Evolutionary conservation across 805 yeast species (phyloP), one percentile per base, ranked within the genome.

Genomic region (Metschnikowia lunata): DNA sequence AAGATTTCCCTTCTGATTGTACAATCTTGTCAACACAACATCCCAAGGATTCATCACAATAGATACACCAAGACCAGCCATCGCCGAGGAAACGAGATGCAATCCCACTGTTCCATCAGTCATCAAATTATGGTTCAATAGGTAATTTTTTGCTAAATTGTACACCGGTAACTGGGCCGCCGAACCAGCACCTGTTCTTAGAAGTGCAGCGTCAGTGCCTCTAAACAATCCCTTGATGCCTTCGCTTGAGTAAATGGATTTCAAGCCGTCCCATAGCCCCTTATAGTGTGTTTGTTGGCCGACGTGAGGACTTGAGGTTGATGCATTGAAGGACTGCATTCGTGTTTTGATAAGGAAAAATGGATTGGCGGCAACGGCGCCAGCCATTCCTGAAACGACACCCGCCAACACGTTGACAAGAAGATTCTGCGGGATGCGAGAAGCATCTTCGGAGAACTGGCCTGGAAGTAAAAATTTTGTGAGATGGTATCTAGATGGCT

Each of bases 41-140:
- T 93, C 99, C 80, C 96, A 89, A 12, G 99, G 98, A 63, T 90
- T 93, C 97, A 93, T 91, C 29, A 88, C 96, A 15, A 90, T 72
- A 40, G 95, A 90, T 29, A 93, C 98, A 55, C 96, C 97, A 34
- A 89, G 62, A 36, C 99, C 99, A 7, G 97, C 83, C 50, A 76
- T 68, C 1, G 90, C 80, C 35, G 89, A 79, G 1, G 96, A 79
- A 9, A 76, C 58, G 49, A 91, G 73, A 62, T 89, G 96, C 48
- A 86, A 68, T 2, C 74, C 71, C 18, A 70, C 47, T 1, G 90
- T 75, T 29, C 90, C 88, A 34, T 84, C 85, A 6, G 63, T 62
- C 46, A 83, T 70, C 13, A 82, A 30, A 27, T 78, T 71, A 55
- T 80, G 62, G 14, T 74, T 70, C 37, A 79, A 67, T 23, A 90